Evolutionary conservation across 768 basidiomycete genomes (phyloP), one percentile per base, ranked within the genome.

Genomic region (Nidularia pulvinata): DNA sequence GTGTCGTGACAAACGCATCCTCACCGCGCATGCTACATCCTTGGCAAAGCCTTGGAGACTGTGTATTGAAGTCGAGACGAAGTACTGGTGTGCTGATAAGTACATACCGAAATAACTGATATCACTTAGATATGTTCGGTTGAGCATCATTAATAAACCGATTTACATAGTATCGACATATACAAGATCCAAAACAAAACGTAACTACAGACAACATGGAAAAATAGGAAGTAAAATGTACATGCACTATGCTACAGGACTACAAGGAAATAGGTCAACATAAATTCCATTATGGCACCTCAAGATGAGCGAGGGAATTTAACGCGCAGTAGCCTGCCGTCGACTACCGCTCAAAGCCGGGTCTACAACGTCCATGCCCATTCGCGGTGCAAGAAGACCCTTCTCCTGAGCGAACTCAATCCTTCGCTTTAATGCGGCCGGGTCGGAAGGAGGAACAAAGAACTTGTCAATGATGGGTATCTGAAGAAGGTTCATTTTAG

Each of bases 401-500:
- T 94, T 95, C 52, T 84, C 88, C 51, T 87, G 85, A 2, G 93
- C 95, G 66, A 95, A 95, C 50, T 92, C 92, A 5, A 82, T 89
- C 9, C 80, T 84, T 30, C 95, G 84, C 35, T 77, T 75, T 19
- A 79, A 75, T 4, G 84, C 80, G 10, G 85, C 85, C 33, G 91
- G 89, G 62, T 93, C 91, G 1, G 90, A 88, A 1, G 91, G 89
- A 1, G 88, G 80, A n/a, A 95, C 91, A 69, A 92, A 93, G 71
- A 85, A 96, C 67, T 93, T 87, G 77, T 98, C 95, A 45, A 91
- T 74, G 64, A 98, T 97, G 2, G 96, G 96, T 58, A 96, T 92
- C 67, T 96, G 93, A 16, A 98, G 75, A 25, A 97, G 69, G 65
- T 98, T 98, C 84, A 96, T 94, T 77, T 93, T 94, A 37, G 92